These are phyloP conservation scores for Microbotryomycetes sp. DNA, from an alignment of 1,284 basidiomycete species.

Conservation along the genomic window DNA sequence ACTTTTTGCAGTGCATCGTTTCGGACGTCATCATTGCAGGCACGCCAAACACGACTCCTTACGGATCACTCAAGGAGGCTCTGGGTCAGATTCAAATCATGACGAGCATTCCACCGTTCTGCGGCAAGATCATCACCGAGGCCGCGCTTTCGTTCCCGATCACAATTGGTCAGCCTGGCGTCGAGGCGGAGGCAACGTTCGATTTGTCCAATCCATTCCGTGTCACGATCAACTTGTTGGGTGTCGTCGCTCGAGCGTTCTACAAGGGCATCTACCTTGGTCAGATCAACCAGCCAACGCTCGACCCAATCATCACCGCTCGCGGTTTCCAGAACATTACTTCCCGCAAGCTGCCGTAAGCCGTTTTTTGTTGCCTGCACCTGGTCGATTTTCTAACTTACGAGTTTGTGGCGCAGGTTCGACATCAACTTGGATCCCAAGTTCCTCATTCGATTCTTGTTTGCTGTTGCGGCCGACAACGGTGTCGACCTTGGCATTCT, in stretches of 20 bases:
- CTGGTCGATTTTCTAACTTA: no score
- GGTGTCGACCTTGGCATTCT: constrained; percentile 60
- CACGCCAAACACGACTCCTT: constrained; percentile 53
- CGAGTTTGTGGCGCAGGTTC: constrained; percentile 42
- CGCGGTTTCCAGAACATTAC: constrained; percentile 56
- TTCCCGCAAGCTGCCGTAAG: constrained; percentile 51
- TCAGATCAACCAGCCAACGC: constrained; percentile 43
- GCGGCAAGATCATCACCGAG: constrained; percentile 54
- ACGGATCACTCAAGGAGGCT: constrained; percentile 58
- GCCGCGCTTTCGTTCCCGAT: constrained; percentile 37
- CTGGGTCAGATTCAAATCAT: constrained; percentile 57
- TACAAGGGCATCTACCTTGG: constrained; percentile 43
- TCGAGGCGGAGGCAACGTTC: constrained; percentile 50
- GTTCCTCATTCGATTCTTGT: constrained; percentile 56
- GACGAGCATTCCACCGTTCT: constrained; percentile 60
- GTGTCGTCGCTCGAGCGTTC: constrained; percentile 51
- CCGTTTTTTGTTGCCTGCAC: no score
- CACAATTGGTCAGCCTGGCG: constrained; percentile 46
- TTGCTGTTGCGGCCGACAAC: constrained; percentile 51
- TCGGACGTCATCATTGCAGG: constrained; percentile 57
- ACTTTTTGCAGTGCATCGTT: constrained; percentile 60
- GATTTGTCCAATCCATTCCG: constrained; percentile 64
- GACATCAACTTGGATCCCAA: constrained; percentile 59
- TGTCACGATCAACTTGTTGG: constrained; percentile 60
- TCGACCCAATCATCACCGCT: constrained; percentile 50